phyloP scores from a whole-genome alignment of 345 rosid genomes.

The Eutrema yunnanense region DNA sequence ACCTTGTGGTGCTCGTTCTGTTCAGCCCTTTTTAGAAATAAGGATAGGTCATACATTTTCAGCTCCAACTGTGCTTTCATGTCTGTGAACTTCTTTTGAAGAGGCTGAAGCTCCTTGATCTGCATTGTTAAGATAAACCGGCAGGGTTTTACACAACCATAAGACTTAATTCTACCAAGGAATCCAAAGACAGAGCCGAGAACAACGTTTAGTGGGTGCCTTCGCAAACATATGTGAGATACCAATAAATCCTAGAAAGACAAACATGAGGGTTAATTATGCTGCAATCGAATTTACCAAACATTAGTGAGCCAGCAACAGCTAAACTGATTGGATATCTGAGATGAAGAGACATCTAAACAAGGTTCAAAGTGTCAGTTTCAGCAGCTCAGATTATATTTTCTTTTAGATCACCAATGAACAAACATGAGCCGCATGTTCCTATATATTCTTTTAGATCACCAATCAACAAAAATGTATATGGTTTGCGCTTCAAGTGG shows the following conservation, averaged over 20 bases:
- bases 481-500: neutral
- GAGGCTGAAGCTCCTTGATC: constrained; percentile 68
- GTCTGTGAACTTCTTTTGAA: constrained; percentile 61
- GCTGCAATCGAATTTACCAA: neutral
- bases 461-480: neutral
- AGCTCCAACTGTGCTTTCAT: constrained; percentile 75
- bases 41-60: constrained; percentile 73
- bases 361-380: neutral
- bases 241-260: neutral
- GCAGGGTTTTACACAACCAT: neutral
- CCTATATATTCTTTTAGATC: neutral
- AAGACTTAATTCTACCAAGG: neutral
- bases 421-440: neutral
- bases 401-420: neutral
- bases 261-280: neutral
- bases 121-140: constrained; percentile 37
- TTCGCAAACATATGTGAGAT: neutral
- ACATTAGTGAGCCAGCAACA: neutral
- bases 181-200: neutral
- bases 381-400: neutral
- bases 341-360: constrained; percentile 1
- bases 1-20: constrained; percentile 97
- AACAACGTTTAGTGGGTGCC: neutral
- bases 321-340: neutral
- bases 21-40: constrained; percentile 79